Evolutionary conservation across 2,329 filamentous ascomycete genomes (phyloP), one percentile per base, ranked within the genome.

Genomic region (Ceratocystiopsis sp.): DNA sequence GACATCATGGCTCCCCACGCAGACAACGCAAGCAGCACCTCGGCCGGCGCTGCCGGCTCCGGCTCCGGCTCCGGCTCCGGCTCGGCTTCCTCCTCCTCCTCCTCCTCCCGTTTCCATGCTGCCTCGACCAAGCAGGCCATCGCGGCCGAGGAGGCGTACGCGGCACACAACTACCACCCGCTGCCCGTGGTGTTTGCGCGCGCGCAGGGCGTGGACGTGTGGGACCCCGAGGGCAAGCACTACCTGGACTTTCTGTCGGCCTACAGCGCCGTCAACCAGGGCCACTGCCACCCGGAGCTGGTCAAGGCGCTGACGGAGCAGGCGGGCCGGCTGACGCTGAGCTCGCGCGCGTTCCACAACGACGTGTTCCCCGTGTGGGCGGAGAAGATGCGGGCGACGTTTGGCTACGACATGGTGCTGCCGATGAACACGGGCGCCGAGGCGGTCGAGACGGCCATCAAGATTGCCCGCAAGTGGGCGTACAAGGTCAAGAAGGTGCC

Each of bases 361-460:
- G 89, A 96, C 67, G 91, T 96, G 49, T 96, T 96, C 66, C 89
- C 89, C 46, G 78, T 81, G 50, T 96, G 93, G 70, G 89, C 89
- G 8, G 80, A 94, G 64, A 94, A 91, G 64, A 80, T 94, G 50
- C 87, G 84, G 53, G 65, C 75, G 51, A 79, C 84, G 58, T 94
- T 95, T 60, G 86, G 85, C 48, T 96, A 93, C 59, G 89, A 96
- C 62, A 95, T 95, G 89, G 85, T 94, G 33, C 65, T 96, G 60
- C 89, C 89, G 51, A 95, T 96, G 87, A 95, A 95, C 68, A 96
- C 89, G 2, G 89, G 89, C 46, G 89, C 89, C 18, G 89, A 96
- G 65, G 89, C 89, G 10, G 86, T 94, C 34, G 89, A 96, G 71
- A 95, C 89, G 0, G 87, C 82, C 13, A 78, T 96, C 65, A 96